phyloP scores from a whole-genome alignment of 2,329 filamentous ascomycete genomes.

The Arthrobotrys sinensis region DNA sequence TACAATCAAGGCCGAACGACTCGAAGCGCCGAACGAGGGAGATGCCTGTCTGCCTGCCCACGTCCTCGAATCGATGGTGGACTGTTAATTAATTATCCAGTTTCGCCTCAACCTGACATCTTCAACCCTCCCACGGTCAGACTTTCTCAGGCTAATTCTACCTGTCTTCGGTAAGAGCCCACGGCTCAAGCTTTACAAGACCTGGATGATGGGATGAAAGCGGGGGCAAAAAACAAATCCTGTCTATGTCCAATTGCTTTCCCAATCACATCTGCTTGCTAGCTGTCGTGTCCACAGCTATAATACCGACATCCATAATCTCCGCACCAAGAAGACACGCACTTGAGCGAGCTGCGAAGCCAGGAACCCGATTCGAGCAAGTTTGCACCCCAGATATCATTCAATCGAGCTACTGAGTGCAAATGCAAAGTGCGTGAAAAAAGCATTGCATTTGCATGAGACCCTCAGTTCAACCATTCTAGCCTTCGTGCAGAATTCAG shows the following conservation, averaged over 20 bases:
- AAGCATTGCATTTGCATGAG: slow-evolving; percentile 29
- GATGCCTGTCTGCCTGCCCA: slow-evolving; percentile 26
- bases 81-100: slow-evolving; percentile 11
- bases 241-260: slow-evolving; percentile 14
- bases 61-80: neutral
- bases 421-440: slow-evolving; percentile 34
- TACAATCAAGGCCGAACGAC: slow-evolving; percentile 41
- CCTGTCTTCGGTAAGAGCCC: slow-evolving; percentile 27
- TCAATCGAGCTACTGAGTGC: neutral
- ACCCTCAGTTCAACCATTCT: neutral
- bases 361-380: slow-evolving; percentile 17
- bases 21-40: slow-evolving; percentile 40
- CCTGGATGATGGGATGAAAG: slow-evolving; percentile 46
- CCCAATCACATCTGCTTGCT: slow-evolving; percentile 27
- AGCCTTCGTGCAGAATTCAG: slow-evolving; percentile 6
- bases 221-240: slow-evolving; percentile 20
- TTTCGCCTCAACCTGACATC: slow-evolving; percentile 24
- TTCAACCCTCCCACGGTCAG: neutral
- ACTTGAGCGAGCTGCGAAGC: slow-evolving; percentile 36
- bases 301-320: slow-evolving; percentile 15
- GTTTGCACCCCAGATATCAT: slow-evolving; percentile 16
- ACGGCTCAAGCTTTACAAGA: slow-evolving; percentile 39
- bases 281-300: slow-evolving; percentile 17
- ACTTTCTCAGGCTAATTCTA: slow-evolving; percentile 37
- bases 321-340: slow-evolving; percentile 31